phyloP scores from a whole-genome alignment of 768 basidiomycete species.

The Agaricus blazei region DNA sequence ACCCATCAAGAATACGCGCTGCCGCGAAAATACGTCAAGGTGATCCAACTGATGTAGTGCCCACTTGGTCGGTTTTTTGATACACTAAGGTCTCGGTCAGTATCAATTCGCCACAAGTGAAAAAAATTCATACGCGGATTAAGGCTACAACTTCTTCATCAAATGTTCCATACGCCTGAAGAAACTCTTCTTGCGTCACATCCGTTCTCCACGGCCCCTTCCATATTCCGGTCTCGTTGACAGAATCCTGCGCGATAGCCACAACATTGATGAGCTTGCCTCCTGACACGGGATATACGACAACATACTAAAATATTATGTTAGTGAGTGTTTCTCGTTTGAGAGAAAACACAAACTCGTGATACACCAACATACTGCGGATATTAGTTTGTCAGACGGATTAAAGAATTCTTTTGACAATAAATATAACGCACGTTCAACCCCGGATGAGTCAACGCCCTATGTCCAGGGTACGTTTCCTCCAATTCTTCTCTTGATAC shows the following conservation, averaged over 20 bases:
- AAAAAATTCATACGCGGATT: conserved; percentile 6
- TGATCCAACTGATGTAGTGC: conserved; percentile 16
- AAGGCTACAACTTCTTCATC: conserved; percentile 12
- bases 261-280: conserved; percentile 43
- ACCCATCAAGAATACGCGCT: conserved; percentile 17
- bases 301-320: conserved; percentile 29
- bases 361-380: conserved; percentile 24
- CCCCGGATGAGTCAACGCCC: conserved; percentile 7
- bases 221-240: conserved; percentile 10
- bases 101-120: not conserved
- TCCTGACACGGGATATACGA: conserved; percentile 43
- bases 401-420: not conserved
- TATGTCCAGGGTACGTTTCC: conserved; percentile 18
- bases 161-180: conserved; percentile 11
- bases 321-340: not conserved
- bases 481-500: conserved; percentile 23
- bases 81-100: conserved; percentile 10
- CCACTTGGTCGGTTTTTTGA: conserved; percentile 17
- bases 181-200: conserved; percentile 11
- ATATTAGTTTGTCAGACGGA: not conserved
- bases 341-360: conserved; percentile 15
- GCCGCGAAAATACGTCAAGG: conserved; percentile 13
- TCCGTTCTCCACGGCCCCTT: conserved; percentile 14
- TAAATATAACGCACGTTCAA: conserved; percentile 17
- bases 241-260: conserved; percentile 23